Conservation (phyloP, 306 rosid genomes). For the Cicer chorassanicum region DNA sequence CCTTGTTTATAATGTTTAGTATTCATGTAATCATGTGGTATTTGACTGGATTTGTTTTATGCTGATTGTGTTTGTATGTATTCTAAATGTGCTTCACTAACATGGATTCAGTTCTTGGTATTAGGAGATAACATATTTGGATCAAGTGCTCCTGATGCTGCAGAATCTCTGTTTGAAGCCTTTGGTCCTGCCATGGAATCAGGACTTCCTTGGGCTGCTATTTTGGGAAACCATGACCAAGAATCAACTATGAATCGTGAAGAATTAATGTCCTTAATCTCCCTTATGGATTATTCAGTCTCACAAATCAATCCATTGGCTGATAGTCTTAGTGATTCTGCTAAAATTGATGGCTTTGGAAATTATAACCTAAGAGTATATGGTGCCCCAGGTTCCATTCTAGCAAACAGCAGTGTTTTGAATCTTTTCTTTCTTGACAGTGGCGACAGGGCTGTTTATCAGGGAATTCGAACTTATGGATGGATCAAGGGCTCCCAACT, state of each 20-base stretch:
- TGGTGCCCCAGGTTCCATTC: constrained; percentile 80
- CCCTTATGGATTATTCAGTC: constrained; percentile 91
- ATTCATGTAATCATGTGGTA: constrained; percentile 33
- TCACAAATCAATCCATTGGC: constrained; percentile 65
- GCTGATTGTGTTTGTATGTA: not conserved
- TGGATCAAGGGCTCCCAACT: constrained; percentile 95
- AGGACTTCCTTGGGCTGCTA: constrained; percentile 89
- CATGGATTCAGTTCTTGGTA: constrained; percentile 43
- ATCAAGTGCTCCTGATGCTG: constrained; percentile 79
- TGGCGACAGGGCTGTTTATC: constrained; percentile 70
- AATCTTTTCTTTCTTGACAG: constrained; percentile 92
- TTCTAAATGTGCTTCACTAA: constrained; percentile 32
- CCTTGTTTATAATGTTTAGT: not conserved
- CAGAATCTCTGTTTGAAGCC: constrained; percentile 76
- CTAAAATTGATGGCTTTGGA: constrained; percentile 83
- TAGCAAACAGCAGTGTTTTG: constrained; percentile 76
- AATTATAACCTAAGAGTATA: constrained; percentile 71
- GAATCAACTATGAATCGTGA: constrained; percentile 87
- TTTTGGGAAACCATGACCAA: constrained; percentile 95
- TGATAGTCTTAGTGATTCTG: constrained; percentile 41
- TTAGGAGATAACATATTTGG: constrained; percentile 92
- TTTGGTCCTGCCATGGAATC: constrained; percentile 89
- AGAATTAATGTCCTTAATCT: constrained; percentile 77
- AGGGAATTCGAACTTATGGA: constrained; percentile 79
- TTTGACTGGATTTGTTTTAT: not conserved